Base-by-base conservation (phyloP, 1,284 basidiomycete species). In the Irpex sp. region DNA sequence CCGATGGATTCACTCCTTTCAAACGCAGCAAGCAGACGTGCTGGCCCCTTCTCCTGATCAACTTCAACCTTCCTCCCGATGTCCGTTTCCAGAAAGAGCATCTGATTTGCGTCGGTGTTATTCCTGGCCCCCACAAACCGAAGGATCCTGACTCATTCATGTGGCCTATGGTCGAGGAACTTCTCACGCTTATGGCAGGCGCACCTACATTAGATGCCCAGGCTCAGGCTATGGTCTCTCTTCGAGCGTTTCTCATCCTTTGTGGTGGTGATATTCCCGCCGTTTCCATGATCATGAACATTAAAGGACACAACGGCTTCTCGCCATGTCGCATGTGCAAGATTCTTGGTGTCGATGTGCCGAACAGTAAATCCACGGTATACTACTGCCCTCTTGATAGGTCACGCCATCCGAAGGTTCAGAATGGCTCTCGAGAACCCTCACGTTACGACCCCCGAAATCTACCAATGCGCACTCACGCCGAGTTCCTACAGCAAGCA, bases 221-320 rank as follows among this genome's bases (percentile, higher is more conserved):
- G 6, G 17, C 7, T 13, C 7, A 49, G 48, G 17, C 7, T 6
- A 8, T 75, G 5, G 81, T 81, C 60, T 44, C 62, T 1, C 71
- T 84, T 0, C 75, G 65, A 40, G 80, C 78, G 0, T 80, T 75
- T 60, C 73, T 80, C 3, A 75, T 82, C 7, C 60, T 79, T 6
- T 72, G 72, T 5, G 78, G 77, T 58, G 79, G 82, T 2, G 81
- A 84, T 62, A 81, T 82, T 36, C 81, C 78, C 5, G 82, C 81
- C 0, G 68, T 82, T 0, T 73, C 77, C 0, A 78, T 79, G 73
- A 38, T 82, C 2, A 77, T 82, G 76, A 62, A 70, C 0, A 79
- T 82, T 74, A 82, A 82, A 64, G 81, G 81, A 0, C 79, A 81
- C 56, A 83, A 83, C 62, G 78, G 75, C 0, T 54, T 72, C 21